Evolutionary conservation across 1,139 yeast species (phyloP), one percentile per base, ranked within the genome.

Genomic region (Taphrina deformans): DNA sequence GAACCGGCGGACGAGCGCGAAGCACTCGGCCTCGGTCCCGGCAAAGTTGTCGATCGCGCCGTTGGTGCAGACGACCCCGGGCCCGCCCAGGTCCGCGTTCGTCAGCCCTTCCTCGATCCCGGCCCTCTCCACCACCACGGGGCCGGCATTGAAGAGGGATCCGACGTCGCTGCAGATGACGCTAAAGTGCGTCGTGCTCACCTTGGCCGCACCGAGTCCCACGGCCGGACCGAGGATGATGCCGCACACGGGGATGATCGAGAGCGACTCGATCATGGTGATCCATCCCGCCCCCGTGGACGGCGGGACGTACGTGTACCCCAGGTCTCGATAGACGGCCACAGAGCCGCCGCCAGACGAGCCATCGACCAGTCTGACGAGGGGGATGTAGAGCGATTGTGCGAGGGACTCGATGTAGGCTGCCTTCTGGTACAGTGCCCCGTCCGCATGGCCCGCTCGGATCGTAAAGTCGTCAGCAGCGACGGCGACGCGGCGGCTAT

Each of bases 251-350:
- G 63, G 63, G 7, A 59, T 41, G 16, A 48, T 23, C 31, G 48
- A 6, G 50, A 59, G 48, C 14, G 63, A 48, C 14, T 59, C 63
- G 3, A 59, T 35, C 48, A 59, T 48, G 31, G 63, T 51, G 33
- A 31, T 31, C 63, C 63, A 59, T 5, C 63, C 63, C 16, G 56
- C 55, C 14, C 63, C 63, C 12, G 63, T 50, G 16, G 63, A 51
- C n/a, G 63, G 63, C 40, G 63, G 63, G n/a, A 59, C 48, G 63
- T 59, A 59, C 21, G 63, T 59, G 38, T n/a, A 33, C 23, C 63
- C 63, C 50, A 50, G 21, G 14, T 59, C 63, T 14, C 55, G 55
- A 31, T 59, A 59, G 41, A 59, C 63, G 40, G 63, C 55, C 41
- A 59, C 63, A 9, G 56, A 50, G 14, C 63, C 63, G 23, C 63